A percentile compares a stretch with the other conserved stretches of the same genome.
Evolutionary conservation across 495 filamentous ascomycete species (phyloP).

Genomic region (Penicillium psychrofluorescens): DNA sequence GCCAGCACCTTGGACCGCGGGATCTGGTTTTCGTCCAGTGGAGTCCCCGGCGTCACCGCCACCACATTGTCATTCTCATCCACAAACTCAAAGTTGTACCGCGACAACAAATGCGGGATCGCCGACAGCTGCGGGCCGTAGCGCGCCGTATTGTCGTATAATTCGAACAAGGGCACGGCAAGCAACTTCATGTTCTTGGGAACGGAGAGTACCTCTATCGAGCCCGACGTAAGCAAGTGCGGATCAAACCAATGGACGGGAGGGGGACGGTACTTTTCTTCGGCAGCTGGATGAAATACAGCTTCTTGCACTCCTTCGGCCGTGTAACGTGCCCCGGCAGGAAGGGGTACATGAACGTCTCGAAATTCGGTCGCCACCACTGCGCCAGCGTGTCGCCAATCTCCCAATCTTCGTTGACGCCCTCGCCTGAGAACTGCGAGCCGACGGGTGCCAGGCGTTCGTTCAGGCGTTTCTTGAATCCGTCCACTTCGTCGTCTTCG

Average conservation of each 20-base stretch:
- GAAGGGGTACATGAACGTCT: conserved; percentile 99
- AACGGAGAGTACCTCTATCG: conserved; percentile 83
- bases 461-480: conserved; percentile 87
- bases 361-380: conserved; percentile 98
- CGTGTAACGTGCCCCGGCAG: conserved; percentile 90
- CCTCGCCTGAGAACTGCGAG: conserved; percentile 77
- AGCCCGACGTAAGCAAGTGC: conserved; percentile 7
- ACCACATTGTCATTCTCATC: conserved; percentile 87
- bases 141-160: conserved; percentile 92
- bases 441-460: conserved; percentile 89
- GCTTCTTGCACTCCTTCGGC: conserved; percentile 98
- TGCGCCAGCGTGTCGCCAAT: conserved; percentile 90
- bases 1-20: conserved; percentile 68
- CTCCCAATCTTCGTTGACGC: conserved; percentile 84
- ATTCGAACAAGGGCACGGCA: conserved; percentile 91
- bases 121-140: conserved; percentile 95
- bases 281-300: conserved; percentile 92
- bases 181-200: conserved; percentile 99
- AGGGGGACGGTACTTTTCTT: conserved; percentile 58
- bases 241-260: not conserved
- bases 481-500: conserved; percentile 83
- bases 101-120: conserved; percentile 85
- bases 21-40: conserved; percentile 34
- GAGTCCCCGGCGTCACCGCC: conserved; percentile 70
- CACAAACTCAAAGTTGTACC: conserved; percentile 98